phyloP scores from a whole-genome alignment of 306 rosid species.

The Cucumis sativus region DNA sequence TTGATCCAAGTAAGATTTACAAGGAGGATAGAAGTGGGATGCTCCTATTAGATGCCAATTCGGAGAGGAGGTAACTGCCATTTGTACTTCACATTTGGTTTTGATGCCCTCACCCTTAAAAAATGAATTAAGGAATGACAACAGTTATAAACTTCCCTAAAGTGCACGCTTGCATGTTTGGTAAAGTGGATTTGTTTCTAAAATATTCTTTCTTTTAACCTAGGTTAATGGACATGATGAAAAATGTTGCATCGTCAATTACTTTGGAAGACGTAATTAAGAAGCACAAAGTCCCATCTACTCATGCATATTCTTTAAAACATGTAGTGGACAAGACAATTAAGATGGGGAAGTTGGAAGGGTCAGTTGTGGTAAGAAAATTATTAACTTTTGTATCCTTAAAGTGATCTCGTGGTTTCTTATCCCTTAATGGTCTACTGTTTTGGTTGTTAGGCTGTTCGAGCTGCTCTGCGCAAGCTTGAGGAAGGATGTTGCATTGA shows the following conservation, averaged over 20 bases:
- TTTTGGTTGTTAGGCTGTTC: constrained; percentile 44
- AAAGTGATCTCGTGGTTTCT: not conserved
- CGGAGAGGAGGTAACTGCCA: constrained; percentile 52
- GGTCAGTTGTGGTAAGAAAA: constrained; percentile 50
- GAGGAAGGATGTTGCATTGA: constrained; percentile 47
- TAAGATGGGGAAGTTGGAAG: constrained; percentile 75
- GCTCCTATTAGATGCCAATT: constrained; percentile 41
- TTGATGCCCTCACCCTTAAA: too few species aligned
- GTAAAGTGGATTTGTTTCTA: not conserved
- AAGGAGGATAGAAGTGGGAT: constrained; percentile 23
- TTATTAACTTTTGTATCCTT: not conserved
- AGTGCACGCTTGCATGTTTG: not conserved
- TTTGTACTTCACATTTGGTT: not conserved
- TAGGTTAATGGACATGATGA: constrained; percentile 53
- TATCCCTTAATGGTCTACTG: not conserved
- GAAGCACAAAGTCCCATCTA: constrained; percentile 43
- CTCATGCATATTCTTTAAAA: constrained; percentile 34
- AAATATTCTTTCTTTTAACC: constrained; percentile 12
- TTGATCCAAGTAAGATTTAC: constrained; percentile 20
- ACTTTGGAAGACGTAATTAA: constrained; percentile 39
- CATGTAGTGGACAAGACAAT: constrained; percentile 53
- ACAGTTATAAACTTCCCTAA: not conserved
- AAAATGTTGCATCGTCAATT: constrained; percentile 46
- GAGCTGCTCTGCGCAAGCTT: constrained; percentile 62
- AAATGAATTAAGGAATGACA: not conserved